phyloP scores from a whole-genome alignment of 805 yeast species.

The Candida mattraensis region DNA sequence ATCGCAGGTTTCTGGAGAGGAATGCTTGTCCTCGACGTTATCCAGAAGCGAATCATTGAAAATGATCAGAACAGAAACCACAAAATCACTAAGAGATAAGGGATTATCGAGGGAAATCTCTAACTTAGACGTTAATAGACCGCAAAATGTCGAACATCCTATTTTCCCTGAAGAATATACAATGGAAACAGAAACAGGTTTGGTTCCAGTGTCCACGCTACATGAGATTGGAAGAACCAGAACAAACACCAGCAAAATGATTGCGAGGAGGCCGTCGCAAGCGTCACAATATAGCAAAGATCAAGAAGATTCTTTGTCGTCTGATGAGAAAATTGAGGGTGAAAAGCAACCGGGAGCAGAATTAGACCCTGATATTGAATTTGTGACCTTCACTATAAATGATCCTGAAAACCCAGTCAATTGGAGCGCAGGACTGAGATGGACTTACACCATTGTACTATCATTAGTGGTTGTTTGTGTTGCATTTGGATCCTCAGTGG shows the following conservation, averaged over 20 bases:
- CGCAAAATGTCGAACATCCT: conserved; percentile 54
- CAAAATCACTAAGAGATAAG: conserved; percentile 59
- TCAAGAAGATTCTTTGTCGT: conserved; percentile 30
- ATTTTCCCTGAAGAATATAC: conserved; percentile 93
- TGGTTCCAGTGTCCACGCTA: conserved; percentile 77
- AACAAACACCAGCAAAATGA: conserved; percentile 19
- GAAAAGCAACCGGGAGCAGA: conserved; percentile 29
- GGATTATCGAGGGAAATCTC: conserved; percentile 61
- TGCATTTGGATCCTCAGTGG: conserved; percentile 91
- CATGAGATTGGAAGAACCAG: conserved; percentile 60
- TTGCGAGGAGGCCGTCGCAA: conserved; percentile 22
- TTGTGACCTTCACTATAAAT: conserved; percentile 74
- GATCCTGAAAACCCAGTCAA: conserved; percentile 93
- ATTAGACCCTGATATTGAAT: conserved; percentile 68
- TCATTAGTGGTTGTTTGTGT: conserved; percentile 80
- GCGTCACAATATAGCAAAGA: conserved; percentile 15
- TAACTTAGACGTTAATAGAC: conserved; percentile 55
- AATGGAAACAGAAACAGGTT: conserved; percentile 82
- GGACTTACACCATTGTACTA: conserved; percentile 67
- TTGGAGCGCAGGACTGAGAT: conserved; percentile 59
- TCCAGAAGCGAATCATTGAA: conserved; percentile 38
- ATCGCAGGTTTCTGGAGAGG: conserved; percentile 39
- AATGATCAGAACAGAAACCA: conserved; percentile 68
- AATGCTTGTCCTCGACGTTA: conserved; percentile 25
- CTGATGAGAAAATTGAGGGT: conserved; percentile 26